These are phyloP conservation scores for Bassia scoparia DNA, from an alignment of 148 eudicot genomes.

Conservation along the genomic window DNA sequence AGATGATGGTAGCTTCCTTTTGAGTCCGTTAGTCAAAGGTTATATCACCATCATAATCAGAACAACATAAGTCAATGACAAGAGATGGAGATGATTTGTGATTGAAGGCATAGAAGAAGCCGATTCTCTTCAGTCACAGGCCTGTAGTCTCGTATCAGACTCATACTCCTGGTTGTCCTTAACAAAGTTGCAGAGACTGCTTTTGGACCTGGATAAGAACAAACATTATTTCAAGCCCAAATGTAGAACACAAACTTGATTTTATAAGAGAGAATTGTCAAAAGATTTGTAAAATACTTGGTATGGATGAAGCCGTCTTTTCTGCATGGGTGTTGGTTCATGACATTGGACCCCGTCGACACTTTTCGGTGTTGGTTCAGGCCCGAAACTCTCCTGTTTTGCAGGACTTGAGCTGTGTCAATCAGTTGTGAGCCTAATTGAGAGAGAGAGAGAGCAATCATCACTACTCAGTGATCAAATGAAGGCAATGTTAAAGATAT, in stretches of 20 bases:
- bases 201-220: constrained; percentile 1
- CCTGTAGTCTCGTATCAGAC: neutral
- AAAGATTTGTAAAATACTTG: constrained; percentile 5
- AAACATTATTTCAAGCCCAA: neutral
- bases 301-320: constrained; percentile 14
- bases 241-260: neutral
- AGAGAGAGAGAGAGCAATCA: neutral
- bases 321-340: constrained; percentile 8
- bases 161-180: neutral
- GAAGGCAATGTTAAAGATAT: too few species aligned
- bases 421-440: constrained; percentile 6
- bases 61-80: constrained; percentile 11
- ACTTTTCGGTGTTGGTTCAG: neutral
- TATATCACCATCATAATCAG: constrained; percentile 19
- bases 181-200: neutral
- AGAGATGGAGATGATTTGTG: neutral
- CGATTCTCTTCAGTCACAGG: neutral
- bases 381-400: constrained; percentile 10
- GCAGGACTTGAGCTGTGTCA: neutral
- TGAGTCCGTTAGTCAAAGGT: neutral
- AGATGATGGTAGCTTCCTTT: constrained; percentile 15
- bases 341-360: constrained; percentile 1
- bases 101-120: neutral
- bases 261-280: neutral
- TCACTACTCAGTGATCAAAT: neutral